These are phyloP conservation scores for Diaporthe sp. DNA, from an alignment of 2,329 filamentous ascomycete genomes.

Conservation along the genomic window DNA sequence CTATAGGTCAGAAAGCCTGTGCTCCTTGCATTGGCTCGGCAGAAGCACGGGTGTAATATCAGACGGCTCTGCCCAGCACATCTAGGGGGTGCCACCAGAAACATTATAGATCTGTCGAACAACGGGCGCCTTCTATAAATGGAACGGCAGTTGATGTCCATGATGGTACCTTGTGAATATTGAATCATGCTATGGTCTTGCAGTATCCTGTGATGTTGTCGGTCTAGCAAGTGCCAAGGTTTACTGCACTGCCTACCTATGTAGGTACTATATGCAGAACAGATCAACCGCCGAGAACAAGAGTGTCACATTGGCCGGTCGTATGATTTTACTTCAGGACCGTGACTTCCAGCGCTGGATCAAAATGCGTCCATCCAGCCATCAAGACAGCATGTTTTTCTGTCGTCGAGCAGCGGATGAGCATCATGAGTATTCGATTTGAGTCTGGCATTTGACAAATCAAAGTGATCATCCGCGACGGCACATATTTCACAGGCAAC, in stretches of 20 bases:
- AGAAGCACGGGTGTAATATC: neutral
- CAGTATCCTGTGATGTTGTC: neutral
- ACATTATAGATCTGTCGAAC: slow-evolving; percentile 1
- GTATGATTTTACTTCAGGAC: neutral
- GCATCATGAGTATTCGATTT: neutral
- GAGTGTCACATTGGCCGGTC: neutral
- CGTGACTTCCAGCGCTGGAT: neutral
- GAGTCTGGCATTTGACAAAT: neutral
- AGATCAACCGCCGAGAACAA: neutral
- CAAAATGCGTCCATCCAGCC: too few relatives aligned
- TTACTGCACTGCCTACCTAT: neutral
- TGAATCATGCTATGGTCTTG: neutral
- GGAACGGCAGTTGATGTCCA: slow-evolving; percentile 19
- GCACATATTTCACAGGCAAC: neutral
- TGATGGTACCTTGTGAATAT: neutral
- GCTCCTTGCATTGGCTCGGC: slow-evolving; percentile 12
- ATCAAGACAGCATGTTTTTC: neutral
- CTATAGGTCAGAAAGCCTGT: neutral
- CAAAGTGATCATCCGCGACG: neutral
- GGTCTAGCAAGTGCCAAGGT: neutral
- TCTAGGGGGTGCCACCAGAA: slow-evolving; percentile 11
- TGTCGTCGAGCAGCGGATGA: neutral
- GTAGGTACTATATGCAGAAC: neutral
- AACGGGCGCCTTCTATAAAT: neutral
- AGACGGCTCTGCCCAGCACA: slow-evolving; percentile 4